Percentiles rank a stretch among this genome's conserved stretches.
Evolutionary conservation across 371 early-diverging fungal species (phyloP).

Genomic region (Rhizopus sp.): DNA sequence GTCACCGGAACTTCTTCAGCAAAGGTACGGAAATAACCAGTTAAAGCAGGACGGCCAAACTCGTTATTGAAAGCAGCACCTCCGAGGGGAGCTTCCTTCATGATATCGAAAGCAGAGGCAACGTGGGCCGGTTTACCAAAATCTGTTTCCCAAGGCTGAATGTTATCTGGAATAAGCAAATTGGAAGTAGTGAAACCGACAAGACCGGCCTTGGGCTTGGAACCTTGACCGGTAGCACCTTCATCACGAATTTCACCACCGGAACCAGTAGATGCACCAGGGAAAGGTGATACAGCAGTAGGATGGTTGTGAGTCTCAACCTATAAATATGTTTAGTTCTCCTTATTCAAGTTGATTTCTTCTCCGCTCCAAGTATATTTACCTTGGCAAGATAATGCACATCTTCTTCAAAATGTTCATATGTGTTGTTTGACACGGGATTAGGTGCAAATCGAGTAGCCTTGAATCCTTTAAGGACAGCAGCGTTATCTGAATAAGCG

Average conservation of each 20-base stretch:
- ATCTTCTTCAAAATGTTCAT: conserved; percentile 60
- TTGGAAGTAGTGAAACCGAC: conserved; percentile 94
- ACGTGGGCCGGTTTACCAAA: conserved; percentile 88
- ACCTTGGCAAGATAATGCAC: conserved; percentile 89
- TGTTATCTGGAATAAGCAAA: conserved; percentile 84
- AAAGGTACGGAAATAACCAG: conserved; percentile 97
- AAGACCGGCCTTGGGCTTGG: conserved; percentile 92
- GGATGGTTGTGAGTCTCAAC: conserved; percentile 99
- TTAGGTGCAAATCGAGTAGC: conserved; percentile 72
- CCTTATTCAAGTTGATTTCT: not conserved
- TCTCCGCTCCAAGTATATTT: conserved; percentile 9
- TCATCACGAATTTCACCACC: conserved; percentile 99
- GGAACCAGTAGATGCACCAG: conserved; percentile 93
- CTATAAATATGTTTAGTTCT: conserved; percentile 18
- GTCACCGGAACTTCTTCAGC: conserved; percentile 67
- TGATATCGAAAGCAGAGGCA: conserved; percentile 91
- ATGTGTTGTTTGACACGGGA: conserved; percentile 38
- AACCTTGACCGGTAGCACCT: conserved; percentile 95
- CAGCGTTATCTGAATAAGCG: conserved; percentile 97
- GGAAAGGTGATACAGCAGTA: conserved; percentile 96
- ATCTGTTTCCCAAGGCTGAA: conserved; percentile 92
- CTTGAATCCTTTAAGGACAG: conserved; percentile 85
- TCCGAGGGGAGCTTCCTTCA: conserved; percentile 96
- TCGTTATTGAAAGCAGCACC: conserved; percentile 98
- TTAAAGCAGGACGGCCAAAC: conserved; percentile 94